Evolutionary conservation across 1,284 basidiomycete genomes (phyloP).

Genomic region (Irpex sp.): DNA sequence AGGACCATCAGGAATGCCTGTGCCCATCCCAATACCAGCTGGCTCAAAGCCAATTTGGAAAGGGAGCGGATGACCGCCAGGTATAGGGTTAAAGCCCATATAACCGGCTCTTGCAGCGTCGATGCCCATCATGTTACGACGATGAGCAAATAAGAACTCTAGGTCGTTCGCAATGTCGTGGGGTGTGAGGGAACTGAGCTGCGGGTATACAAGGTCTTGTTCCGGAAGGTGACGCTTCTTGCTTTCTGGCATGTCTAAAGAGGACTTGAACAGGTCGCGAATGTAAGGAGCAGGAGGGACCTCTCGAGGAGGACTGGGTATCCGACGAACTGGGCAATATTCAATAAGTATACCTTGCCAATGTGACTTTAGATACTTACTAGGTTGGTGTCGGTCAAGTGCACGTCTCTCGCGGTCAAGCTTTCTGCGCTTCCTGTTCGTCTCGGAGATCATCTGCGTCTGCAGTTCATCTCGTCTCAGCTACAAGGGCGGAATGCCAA

Average conservation of each 20-base stretch:
- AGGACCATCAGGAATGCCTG: conserved; percentile 17
- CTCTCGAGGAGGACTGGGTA: conserved; percentile 27
- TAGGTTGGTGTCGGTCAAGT: conserved; percentile 66
- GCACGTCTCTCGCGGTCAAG: conserved; percentile 77
- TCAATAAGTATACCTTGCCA: background rate
- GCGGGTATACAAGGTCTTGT: conserved; percentile 42
- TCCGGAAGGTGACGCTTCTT: conserved; percentile 14
- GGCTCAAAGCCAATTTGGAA: conserved; percentile 17
- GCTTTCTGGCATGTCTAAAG: conserved; percentile 19
- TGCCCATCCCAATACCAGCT: conserved; percentile 17
- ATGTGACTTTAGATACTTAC: conserved; percentile 30
- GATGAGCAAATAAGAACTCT: conserved; percentile 47
- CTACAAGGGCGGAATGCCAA: background rate
- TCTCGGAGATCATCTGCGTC: conserved; percentile 77
- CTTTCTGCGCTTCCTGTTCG: conserved; percentile 72
- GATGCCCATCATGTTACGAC: conserved; percentile 23
- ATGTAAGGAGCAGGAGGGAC: conserved; percentile 27
- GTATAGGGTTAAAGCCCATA: conserved; percentile 25
- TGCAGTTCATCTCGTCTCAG: conserved; percentile 70
- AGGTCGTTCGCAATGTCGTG: conserved; percentile 50
- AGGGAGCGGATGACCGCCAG: conserved; percentile 24
- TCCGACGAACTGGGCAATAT: conserved; percentile 24
- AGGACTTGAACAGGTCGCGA: conserved; percentile 30
- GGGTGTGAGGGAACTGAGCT: conserved; percentile 43
- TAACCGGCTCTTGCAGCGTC: conserved; percentile 20